phyloP scores from a whole-genome alignment of 2,329 filamentous ascomycete species.

The Periconia macrospinosa region DNA sequence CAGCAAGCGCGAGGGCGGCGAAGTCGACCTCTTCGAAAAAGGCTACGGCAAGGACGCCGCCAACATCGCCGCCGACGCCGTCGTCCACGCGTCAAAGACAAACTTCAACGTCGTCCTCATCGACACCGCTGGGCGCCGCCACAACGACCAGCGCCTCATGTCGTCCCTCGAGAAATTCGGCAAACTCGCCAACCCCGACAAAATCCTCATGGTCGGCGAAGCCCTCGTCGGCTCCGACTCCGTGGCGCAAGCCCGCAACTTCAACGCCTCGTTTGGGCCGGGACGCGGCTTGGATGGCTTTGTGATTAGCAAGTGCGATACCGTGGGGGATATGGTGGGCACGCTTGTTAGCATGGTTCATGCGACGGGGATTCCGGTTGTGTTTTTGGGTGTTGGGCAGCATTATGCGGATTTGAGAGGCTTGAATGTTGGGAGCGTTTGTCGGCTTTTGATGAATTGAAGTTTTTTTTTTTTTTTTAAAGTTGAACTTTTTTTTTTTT shows the following conservation, averaged over 20 bases:
- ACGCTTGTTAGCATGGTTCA: constrained; percentile 97
- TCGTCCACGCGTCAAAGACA: constrained; percentile 73
- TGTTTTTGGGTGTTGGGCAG: constrained; percentile 80
- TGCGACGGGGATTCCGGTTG: constrained; percentile 91
- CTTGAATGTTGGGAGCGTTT: constrained; percentile 66
- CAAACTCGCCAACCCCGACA: constrained; percentile 93
- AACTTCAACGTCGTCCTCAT: constrained; percentile 93
- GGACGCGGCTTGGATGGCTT: constrained; percentile 86
- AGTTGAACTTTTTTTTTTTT: too few relatives aligned
- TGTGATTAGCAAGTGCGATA: constrained; percentile 98
- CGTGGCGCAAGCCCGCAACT: constrained; percentile 93
- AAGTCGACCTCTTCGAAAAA: constrained; percentile 92
- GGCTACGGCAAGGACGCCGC: constrained; percentile 98
- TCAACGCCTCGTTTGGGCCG: constrained; percentile 87
- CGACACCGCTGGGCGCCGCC: constrained; percentile 89
- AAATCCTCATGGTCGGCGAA: constrained; percentile 96
- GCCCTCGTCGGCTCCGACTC: constrained; percentile 94
- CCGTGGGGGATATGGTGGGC: constrained; percentile 97
- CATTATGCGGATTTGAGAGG: constrained; percentile 68
- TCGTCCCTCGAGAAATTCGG: constrained; percentile 96
- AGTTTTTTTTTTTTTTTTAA: too few relatives aligned
- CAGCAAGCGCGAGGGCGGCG: constrained; percentile 73
- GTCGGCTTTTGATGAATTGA: constrained; percentile 61
- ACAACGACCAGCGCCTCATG: constrained; percentile 97
- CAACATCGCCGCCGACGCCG: constrained; percentile 90